phyloP scores from a whole-genome alignment of 306 rosid species.

The Trifolium dubium region DNA sequence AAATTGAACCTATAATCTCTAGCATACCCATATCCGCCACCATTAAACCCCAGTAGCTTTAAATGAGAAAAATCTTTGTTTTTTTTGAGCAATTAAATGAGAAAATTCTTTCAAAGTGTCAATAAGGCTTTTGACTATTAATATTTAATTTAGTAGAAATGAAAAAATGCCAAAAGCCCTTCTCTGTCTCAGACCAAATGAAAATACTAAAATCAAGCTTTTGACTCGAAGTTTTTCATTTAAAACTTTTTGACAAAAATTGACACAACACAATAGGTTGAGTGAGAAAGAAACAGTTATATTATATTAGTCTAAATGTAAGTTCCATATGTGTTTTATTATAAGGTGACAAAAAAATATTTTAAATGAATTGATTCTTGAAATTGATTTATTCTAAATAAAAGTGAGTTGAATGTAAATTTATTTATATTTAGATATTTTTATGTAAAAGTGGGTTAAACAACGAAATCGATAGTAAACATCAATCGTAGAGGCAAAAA shows the following conservation, averaged over 20 bases:
- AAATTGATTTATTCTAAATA: too few relatives aligned
- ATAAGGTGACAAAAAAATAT: too few relatives aligned
- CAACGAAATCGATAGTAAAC: too few relatives aligned
- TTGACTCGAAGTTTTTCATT: background rate
- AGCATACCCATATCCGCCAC: too few relatives aligned
- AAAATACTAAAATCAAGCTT: constrained; percentile 5
- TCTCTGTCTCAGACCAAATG: background rate
- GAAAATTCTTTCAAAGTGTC: background rate
- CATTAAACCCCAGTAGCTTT: too few relatives aligned
- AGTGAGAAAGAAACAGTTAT: constrained; percentile 11
- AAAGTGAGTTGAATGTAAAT: too few relatives aligned
- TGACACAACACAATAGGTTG: background rate
- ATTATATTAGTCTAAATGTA: constrained; percentile 13
- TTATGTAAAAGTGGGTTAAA: too few relatives aligned
- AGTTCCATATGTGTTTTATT: background rate
- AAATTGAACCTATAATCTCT: too few relatives aligned
- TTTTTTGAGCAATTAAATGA: too few relatives aligned
- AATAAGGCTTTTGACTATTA: constrained; percentile 8
- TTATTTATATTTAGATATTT: too few relatives aligned
- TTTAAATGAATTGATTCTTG: too few relatives aligned
- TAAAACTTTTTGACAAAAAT: background rate
- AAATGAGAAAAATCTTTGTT: too few relatives aligned
- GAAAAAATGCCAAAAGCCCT: constrained; percentile 8
- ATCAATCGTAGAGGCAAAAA: background rate
- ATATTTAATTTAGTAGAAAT: constrained; percentile 34